A percentile compares a stretch with the other conserved stretches of the same genome.
Evolutionary conservation across 2,329 filamentous ascomycete genomes (phyloP).

Genomic region (Calcarisporium arbuscula): DNA sequence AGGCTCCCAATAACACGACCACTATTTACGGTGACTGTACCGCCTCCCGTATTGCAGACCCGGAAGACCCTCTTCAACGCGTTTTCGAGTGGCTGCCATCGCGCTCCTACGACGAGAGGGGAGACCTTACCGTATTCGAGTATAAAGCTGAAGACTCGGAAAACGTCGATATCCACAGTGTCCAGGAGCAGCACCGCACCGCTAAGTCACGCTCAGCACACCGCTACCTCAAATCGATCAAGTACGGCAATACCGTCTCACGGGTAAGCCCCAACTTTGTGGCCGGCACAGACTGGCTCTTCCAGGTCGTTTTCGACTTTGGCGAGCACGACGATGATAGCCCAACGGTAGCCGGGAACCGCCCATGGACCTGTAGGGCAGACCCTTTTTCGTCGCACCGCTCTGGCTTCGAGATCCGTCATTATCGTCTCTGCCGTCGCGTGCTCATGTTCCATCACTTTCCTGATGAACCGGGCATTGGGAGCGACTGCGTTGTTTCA

Average conservation of each 20-base stretch:
- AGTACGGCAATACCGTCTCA: slow-evolving; percentile 14
- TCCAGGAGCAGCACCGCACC: neutral
- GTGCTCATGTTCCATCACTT: slow-evolving; percentile 30
- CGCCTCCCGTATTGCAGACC: slow-evolving; percentile 1
- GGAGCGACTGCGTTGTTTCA: slow-evolving; percentile 14
- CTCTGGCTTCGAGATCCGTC: slow-evolving; percentile 24
- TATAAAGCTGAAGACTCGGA: slow-evolving; percentile 12
- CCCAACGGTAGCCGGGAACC: slow-evolving; percentile 10
- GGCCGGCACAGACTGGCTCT: slow-evolving; percentile 18
- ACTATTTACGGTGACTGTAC: slow-evolving; percentile 11
- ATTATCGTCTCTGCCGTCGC: slow-evolving; percentile 21
- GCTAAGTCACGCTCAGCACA: neutral
- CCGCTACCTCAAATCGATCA: slow-evolving; percentile 14
- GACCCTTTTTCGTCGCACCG: slow-evolving; percentile 23
- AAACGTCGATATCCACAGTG: neutral
- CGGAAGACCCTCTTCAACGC: slow-evolving; percentile 1
- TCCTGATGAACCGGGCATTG: slow-evolving; percentile 10
- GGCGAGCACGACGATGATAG: slow-evolving; percentile 21
- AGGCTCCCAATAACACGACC: slow-evolving; percentile 4
- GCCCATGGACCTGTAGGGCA: slow-evolving; percentile 14
- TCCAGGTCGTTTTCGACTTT: slow-evolving; percentile 27
- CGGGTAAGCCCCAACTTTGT: neutral
- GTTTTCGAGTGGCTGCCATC: slow-evolving; percentile 19
- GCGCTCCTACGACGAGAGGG: slow-evolving; percentile 14
- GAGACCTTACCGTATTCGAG: slow-evolving; percentile 15